Conservation (phyloP, 306 rosid species). For the Sindora glabra region DNA sequence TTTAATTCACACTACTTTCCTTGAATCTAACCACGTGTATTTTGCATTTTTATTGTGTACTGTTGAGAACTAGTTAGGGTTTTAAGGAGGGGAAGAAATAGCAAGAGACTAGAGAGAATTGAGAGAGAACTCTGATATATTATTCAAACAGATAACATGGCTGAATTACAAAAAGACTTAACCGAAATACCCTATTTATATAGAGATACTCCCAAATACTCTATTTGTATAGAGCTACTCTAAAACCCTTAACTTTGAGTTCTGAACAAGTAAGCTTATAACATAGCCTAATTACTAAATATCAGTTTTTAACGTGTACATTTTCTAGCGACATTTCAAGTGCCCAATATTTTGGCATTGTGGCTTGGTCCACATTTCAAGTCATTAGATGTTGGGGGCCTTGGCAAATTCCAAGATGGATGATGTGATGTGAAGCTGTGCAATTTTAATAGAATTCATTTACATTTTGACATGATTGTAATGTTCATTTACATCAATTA, state of each 20-base stretch:
- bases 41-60: neutral
- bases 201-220: too few relatives aligned
- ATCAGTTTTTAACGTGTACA: neutral
- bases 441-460: conserved; percentile 4
- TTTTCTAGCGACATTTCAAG: neutral
- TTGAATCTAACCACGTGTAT: neutral
- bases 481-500: neutral
- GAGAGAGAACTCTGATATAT: too few relatives aligned
- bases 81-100: too few relatives aligned
- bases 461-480: neutral
- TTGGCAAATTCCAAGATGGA: neutral
- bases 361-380: neutral
- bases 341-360: neutral
- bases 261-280: too few relatives aligned
- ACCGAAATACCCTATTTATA: too few relatives aligned
- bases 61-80: too few relatives aligned
- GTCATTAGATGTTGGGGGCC: neutral
- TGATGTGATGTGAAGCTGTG: neutral
- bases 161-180: too few relatives aligned
- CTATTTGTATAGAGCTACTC: too few relatives aligned
- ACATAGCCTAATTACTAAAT: too few relatives aligned
- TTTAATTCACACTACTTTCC: neutral
- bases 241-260: too few relatives aligned
- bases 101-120: too few relatives aligned
- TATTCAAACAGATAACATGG: too few relatives aligned